Percentiles rank a stretch among this genome's conserved stretches.
Evolutionary conservation across 1,284 basidiomycete genomes (phyloP).

Genomic region (Sanguinoderma infundibulare): DNA sequence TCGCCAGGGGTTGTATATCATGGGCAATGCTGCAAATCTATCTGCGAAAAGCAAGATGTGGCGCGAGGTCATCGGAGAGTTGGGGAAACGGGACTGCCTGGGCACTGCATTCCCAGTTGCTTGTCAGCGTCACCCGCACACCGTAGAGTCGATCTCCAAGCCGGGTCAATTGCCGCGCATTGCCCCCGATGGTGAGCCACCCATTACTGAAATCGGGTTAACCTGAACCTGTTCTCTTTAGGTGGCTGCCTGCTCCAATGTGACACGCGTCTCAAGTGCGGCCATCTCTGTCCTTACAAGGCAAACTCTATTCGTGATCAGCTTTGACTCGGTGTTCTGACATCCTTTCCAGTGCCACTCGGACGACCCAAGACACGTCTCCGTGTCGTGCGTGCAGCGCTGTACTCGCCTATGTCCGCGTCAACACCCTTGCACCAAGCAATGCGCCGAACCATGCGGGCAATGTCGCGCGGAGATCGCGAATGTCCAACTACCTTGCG

Average conservation of each 20-base stretch:
- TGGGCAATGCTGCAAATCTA: slow-evolving; percentile 67
- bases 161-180: slow-evolving; percentile 57
- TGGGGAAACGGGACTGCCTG: slow-evolving; percentile 50
- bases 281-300: slow-evolving; percentile 70
- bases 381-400: slow-evolving; percentile 52
- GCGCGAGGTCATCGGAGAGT: slow-evolving; percentile 57
- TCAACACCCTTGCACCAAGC: slow-evolving; percentile 62
- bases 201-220: neutral
- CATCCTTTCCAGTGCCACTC: slow-evolving; percentile 60
- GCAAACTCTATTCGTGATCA: slow-evolving; percentile 36
- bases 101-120: slow-evolving; percentile 60
- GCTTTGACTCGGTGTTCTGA: neutral
- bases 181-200: slow-evolving; percentile 48
- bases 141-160: slow-evolving; percentile 43
- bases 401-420: slow-evolving; percentile 60
- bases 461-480: slow-evolving; percentile 55
- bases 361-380: slow-evolving; percentile 59
- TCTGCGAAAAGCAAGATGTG: slow-evolving; percentile 56
- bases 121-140: slow-evolving; percentile 62
- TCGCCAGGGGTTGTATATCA: slow-evolving; percentile 70
- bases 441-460: slow-evolving; percentile 61
- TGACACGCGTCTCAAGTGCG: slow-evolving; percentile 62
- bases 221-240: neutral
- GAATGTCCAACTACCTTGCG: slow-evolving; percentile 64
- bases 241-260: slow-evolving; percentile 71